A percentile compares a stretch with the other conserved stretches of the same genome.
Conservation (phyloP, 768 basidiomycete species). For the Auriculariales sp. region DNA sequence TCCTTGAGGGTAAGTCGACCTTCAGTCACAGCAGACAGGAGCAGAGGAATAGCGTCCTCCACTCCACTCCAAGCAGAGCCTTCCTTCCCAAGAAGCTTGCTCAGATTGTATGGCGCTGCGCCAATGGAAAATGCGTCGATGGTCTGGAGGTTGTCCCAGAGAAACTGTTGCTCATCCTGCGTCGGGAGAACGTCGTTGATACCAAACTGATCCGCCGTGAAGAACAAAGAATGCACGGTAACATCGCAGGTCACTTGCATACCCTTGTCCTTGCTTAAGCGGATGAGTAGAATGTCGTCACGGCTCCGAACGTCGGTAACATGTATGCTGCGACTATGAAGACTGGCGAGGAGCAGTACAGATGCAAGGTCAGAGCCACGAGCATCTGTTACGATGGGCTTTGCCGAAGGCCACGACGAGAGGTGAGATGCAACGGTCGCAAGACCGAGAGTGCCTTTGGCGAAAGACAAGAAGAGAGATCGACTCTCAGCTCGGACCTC, state of each 20-base stretch:
- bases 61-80: constrained; percentile 65
- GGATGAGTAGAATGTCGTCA: constrained; percentile 82
- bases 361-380: constrained; percentile 87
- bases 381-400: constrained; percentile 90
- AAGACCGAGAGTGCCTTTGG: constrained; percentile 33
- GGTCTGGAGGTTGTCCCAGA: constrained; percentile 73
- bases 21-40: constrained; percentile 73
- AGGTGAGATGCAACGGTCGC: constrained; percentile 77
- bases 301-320: constrained; percentile 76
- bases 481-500: constrained; percentile 70
- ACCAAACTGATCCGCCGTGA: constrained; percentile 61
- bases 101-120: constrained; percentile 63
- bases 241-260: constrained; percentile 96
- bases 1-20: constrained; percentile 72
- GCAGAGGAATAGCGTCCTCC: constrained; percentile 74
- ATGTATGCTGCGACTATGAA: constrained; percentile 80
- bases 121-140: constrained; percentile 91
- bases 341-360: constrained; percentile 81
- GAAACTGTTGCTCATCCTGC: constrained; percentile 55
- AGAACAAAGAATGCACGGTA: constrained; percentile 83
- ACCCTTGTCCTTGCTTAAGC: constrained; percentile 85
- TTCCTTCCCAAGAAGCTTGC: constrained; percentile 41
- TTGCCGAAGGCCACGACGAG: constrained; percentile 76
- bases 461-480: constrained; percentile 75
- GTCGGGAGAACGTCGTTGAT: constrained; percentile 51